Evolutionary conservation across 108 stramenopile genomes (phyloP).

Genomic region (Skeletonema grethae): DNA sequence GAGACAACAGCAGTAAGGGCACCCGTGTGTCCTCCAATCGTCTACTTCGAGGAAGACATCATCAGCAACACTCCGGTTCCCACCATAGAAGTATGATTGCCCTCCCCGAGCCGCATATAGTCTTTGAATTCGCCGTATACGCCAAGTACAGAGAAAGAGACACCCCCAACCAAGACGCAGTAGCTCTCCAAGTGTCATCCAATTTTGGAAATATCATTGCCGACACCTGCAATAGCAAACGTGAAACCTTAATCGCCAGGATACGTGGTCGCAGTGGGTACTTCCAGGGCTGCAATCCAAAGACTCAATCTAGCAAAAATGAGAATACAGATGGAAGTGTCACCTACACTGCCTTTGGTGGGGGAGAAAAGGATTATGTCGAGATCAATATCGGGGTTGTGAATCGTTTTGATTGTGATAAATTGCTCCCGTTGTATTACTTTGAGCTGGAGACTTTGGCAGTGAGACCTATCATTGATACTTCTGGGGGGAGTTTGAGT

Average conservation of each 20-base stretch:
- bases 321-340: neutral
- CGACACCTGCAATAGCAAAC: neutral
- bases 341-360: slow-evolving; percentile 2
- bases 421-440: neutral
- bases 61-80: neutral
- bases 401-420: neutral
- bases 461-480: neutral
- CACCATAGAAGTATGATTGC: neutral
- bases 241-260: neutral
- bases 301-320: neutral
- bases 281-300: slow-evolving; percentile 4
- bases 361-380: neutral
- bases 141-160: neutral
- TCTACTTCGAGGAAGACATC: neutral
- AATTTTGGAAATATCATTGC: neutral
- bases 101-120: neutral
- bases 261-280: neutral
- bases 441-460: neutral
- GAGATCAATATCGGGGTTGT: slow-evolving; percentile 1
- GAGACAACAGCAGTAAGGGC: too few relatives aligned
- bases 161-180: neutral
- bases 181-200: neutral
- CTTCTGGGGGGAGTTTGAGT: neutral
- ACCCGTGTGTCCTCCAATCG: neutral
- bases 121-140: neutral